phyloP scores from a whole-genome alignment of 2,329 filamentous ascomycete genomes.

The Aspergillus udagawae region DNA sequence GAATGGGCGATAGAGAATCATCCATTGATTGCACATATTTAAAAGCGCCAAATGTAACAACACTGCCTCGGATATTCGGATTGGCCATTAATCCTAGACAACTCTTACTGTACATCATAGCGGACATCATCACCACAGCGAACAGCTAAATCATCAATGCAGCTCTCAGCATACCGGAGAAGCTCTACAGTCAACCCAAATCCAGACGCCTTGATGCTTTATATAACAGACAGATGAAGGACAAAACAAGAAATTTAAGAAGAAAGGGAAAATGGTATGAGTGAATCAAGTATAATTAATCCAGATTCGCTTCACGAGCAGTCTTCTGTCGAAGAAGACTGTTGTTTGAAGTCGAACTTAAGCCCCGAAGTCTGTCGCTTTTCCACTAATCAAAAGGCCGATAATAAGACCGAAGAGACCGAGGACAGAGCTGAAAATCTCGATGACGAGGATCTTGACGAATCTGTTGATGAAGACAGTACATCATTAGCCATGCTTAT shows the following conservation, averaged over 20 bases:
- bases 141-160: slow-evolving; percentile 27
- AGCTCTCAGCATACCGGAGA: slow-evolving; percentile 22
- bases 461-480: slow-evolving; percentile 56
- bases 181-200: slow-evolving; percentile 27
- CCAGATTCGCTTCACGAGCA: slow-evolving; percentile 9
- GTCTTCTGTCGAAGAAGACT: slow-evolving; percentile 15
- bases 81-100: slow-evolving; percentile 16
- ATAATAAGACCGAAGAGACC: slow-evolving; percentile 96
- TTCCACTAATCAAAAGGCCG: slow-evolving; percentile 80
- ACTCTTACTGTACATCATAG: slow-evolving; percentile 21
- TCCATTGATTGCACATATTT: not conserved
- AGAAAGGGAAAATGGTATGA: slow-evolving; percentile 20
- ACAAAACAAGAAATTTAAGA: slow-evolving; percentile 15
- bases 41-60: not conserved
- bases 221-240: slow-evolving; percentile 28
- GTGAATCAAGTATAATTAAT: slow-evolving; percentile 13
- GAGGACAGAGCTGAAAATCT: slow-evolving; percentile 97
- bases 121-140: slow-evolving; percentile 12
- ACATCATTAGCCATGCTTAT: slow-evolving; percentile 1
- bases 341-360: slow-evolving; percentile 14
- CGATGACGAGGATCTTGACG: slow-evolving; percentile 97
- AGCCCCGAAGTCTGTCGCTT: slow-evolving; percentile 67
- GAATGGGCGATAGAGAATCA: not conserved
- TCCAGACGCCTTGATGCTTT: slow-evolving; percentile 39
- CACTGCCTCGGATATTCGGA: not conserved